Evolutionary conservation across 129 eudicot species (phyloP).

Genomic region (Glebionis coronaria): DNA sequence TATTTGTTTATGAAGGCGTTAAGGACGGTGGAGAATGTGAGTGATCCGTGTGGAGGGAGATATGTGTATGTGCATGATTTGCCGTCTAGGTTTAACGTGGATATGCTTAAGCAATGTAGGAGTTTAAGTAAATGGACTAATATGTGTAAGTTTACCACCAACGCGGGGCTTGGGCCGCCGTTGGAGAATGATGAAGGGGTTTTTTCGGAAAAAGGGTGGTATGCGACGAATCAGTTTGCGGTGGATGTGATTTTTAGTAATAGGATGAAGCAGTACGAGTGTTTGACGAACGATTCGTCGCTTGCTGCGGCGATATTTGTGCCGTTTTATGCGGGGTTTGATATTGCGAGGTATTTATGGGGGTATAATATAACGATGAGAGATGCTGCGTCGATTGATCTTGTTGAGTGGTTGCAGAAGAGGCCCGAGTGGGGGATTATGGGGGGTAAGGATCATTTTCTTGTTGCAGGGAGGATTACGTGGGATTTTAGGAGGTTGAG

Average conservation of each 20-base stretch:
- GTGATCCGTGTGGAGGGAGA: conserved; percentile 56
- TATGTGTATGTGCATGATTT: conserved; percentile 56
- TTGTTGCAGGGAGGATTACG: conserved; percentile 46
- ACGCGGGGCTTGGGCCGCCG: conserved; percentile 46
- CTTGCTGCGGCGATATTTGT: conserved; percentile 51
- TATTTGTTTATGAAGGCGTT: conserved; percentile 68
- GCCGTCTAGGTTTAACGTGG: conserved; percentile 52
- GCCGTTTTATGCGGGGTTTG: conserved; percentile 57
- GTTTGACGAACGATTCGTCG: conserved; percentile 43
- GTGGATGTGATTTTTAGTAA: conserved; percentile 48
- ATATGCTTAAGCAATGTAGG: conserved; percentile 45
- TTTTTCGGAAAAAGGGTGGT: conserved; percentile 43
- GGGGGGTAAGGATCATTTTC: conserved; percentile 53
- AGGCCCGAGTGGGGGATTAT: conserved; percentile 41
- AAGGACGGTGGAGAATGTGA: conserved; percentile 74
- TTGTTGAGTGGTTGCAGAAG: conserved; percentile 41
- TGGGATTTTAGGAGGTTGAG: conserved; percentile 51
- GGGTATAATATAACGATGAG: conserved; percentile 35
- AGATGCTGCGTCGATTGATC: conserved; percentile 41
- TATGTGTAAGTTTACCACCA: conserved; percentile 36
- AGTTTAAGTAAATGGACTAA: conserved; percentile 40
- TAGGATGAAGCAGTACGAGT: conserved; percentile 51
- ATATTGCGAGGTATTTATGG: conserved; percentile 43
- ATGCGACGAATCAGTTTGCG: conserved; percentile 43
- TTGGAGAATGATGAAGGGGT: conserved; percentile 28